Evolutionary conservation across 352 stramenopile genomes (phyloP), one percentile per base, ranked within the genome.

Genomic region (Phytopythium chamaehyphon): DNA sequence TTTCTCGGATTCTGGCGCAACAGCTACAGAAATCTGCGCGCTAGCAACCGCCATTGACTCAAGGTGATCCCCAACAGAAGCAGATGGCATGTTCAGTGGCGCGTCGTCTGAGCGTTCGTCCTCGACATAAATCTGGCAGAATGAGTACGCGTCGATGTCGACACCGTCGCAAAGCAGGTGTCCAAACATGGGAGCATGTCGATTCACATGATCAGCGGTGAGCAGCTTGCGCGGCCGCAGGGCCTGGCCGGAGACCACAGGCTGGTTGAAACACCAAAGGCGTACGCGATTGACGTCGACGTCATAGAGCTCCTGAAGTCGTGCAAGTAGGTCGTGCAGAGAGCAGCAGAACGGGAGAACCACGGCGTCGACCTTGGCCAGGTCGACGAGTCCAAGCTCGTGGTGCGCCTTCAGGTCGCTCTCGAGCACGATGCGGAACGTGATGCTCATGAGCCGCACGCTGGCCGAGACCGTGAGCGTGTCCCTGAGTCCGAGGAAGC

Each of bases 101-200:
- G 21, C 37, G 28, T 83, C 67, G 15, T 60, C 38, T 9, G 33
- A n/a, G 5, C 54, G 52, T 14, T 57, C 64, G 38, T 52, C 64
- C 43, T 93, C 78, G 11, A 91, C 62, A 56, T 90, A 90, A 24
- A 90, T 71, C 49, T 90, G 69, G 44, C 77, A 88, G 57, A 85
- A 83, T 37, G 80, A 91, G 64, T 93, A 93, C 6, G 83, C 80
- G 46, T 91, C 83, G 48, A 93, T 88, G 59, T 93, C 83, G 19
- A 88, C 73, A 33, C 83, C 83, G 39, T 93, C 83, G 40, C 69
- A 76, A 6, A 93, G 71, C 49, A 88, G 44, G 33, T 75, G 70
- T 12, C 80, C 77, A 59, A 93, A 93, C 22, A 91, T 69, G 9
- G 80, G 75, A 21, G 60, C 64, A 7, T 74, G 53, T 47, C 62